phyloP scores from a whole-genome alignment of 148 eudicot species.

The Cornus controversa region DNA sequence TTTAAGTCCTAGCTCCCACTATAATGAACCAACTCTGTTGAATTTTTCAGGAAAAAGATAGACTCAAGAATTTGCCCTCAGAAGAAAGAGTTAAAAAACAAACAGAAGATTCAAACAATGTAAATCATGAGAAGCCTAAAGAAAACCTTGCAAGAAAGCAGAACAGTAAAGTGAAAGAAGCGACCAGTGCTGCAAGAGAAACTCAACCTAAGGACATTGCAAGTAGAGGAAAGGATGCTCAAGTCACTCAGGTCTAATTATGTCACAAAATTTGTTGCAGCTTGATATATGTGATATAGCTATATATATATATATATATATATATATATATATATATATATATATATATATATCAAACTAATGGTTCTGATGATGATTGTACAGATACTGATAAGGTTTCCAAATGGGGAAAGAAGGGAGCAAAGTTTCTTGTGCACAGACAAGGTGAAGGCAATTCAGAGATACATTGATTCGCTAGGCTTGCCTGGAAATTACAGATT shows the following conservation, averaged over 20 bases:
- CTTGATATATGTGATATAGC: not conserved
- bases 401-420: conserved; percentile 80
- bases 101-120: conserved; percentile 26
- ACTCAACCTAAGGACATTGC: conserved; percentile 26
- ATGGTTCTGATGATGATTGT: not conserved
- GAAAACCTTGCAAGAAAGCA: conserved; percentile 16
- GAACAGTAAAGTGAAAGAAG: conserved; percentile 36
- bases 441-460: conserved; percentile 60
- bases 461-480: conserved; percentile 63
- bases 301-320: no score
- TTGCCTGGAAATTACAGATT: conserved; percentile 61
- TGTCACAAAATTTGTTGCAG: not conserved
- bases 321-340: not conserved
- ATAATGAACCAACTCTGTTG: not conserved
- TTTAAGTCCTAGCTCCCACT: not conserved
- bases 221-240: conserved; percentile 36
- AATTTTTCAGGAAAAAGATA: conserved; percentile 56
- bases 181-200: conserved; percentile 19
- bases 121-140: conserved; percentile 27
- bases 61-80: conserved; percentile 26
- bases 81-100: conserved; percentile 32
- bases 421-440: conserved; percentile 56
- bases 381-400: conserved; percentile 82
- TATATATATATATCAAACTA: not conserved
- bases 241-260: conserved; percentile 53